Conservation (phyloP, 768 basidiomycete species). For the Psilocybe subaeruginosa region DNA sequence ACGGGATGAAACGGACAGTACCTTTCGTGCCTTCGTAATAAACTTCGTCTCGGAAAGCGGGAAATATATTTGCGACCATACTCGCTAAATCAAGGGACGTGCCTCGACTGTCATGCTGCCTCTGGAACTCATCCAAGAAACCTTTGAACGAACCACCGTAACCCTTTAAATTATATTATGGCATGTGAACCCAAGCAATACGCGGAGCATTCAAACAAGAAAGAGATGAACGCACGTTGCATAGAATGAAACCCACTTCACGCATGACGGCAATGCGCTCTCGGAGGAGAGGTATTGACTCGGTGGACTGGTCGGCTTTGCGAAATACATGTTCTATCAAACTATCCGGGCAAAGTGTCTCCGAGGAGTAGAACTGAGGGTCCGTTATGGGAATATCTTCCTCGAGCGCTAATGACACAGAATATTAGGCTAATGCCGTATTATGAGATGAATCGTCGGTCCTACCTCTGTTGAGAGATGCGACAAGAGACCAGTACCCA, state of each 20-base stretch:
- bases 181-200: neutral
- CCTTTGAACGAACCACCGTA: slow-evolving; percentile 74
- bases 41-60: slow-evolving; percentile 75
- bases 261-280: slow-evolving; percentile 81
- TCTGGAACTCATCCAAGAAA: slow-evolving; percentile 65
- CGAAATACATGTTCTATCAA: slow-evolving; percentile 74
- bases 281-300: slow-evolving; percentile 68
- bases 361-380: slow-evolving; percentile 78
- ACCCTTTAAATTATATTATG: slow-evolving; percentile 37
- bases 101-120: slow-evolving; percentile 51
- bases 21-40: slow-evolving; percentile 61
- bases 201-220: neutral
- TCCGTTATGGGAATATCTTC: slow-evolving; percentile 83
- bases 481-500: slow-evolving; percentile 88
- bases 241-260: slow-evolving; percentile 73
- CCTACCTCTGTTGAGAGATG: slow-evolving; percentile 80
- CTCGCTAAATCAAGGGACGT: slow-evolving; percentile 76
- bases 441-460: neutral
- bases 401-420: slow-evolving; percentile 54
- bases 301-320: slow-evolving; percentile 54
- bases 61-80: slow-evolving; percentile 70
- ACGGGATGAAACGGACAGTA: slow-evolving; percentile 26
- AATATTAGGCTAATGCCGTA: neutral
- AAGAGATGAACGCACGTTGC: slow-evolving; percentile 50
- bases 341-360: slow-evolving; percentile 68